Base-by-base conservation (phyloP, 768 basidiomycete genomes). In the Tricholoma sp. region DNA sequence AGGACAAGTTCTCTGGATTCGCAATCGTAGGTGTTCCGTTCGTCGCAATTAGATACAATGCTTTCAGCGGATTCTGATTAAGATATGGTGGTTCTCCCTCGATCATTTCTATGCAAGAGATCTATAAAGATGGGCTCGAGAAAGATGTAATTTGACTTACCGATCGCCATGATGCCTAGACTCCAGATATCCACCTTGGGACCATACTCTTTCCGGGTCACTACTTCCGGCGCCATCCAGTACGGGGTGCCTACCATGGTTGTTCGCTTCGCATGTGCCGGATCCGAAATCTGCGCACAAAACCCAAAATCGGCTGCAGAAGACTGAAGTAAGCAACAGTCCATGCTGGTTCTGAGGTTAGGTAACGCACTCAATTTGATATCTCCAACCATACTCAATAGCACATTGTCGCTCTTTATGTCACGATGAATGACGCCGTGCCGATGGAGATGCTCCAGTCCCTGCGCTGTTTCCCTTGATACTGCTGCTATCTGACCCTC, bases 141-240 rank as follows among this genome's bases (percentile, higher is more conserved):
- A 15, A 41, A 33, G 37, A 42, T 28, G 42, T 50, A 45, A 36
- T n/a, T 41, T 32, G 52, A 75, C 76, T 69, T 70, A 89, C 93
- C 94, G 61, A 97, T 91, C 45, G 94, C 90, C 84, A 96, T 97
- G 76, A 98, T 97, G 3, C 94, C 94, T 60, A 97, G 73, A 69
- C 87, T 90, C 94, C 95, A 97, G 56, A 98, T 93, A 65, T 97
- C 95, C n/a, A 98, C 95, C 68, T 98, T 98, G 12, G 95, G 91
- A 0, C 95, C 95, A 69, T 97, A 97, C 73, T 97, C 95, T 71
- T 97, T 97, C 54, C 94, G 85, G 24, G 94, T 98, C 61, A 97
- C 95, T 49, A 98, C 95, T 69, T 98, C 95, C 0, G 95, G 95
- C 0, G 95, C 95, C 95, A 98, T 97, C 95, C 95, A 98, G 70